phyloP scores from a whole-genome alignment of 2,329 filamentous ascomycete genomes.

The Aspergillus niger region DNA sequence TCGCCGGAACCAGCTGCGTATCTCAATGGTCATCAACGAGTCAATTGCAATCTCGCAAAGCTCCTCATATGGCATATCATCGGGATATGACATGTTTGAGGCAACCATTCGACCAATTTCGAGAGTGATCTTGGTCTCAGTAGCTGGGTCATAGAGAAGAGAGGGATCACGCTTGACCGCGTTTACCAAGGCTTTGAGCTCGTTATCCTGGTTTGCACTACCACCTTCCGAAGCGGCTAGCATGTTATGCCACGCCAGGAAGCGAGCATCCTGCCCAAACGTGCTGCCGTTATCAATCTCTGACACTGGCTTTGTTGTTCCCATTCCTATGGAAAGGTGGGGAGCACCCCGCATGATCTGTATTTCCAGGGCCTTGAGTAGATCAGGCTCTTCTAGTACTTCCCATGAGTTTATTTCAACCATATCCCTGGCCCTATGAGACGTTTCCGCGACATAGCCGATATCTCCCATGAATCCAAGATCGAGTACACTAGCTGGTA shows the following conservation, averaged over 20 bases:
- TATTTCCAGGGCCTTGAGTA: neutral
- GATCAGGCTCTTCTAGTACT: neutral
- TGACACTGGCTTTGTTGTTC: too few relatives aligned
- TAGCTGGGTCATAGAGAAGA: slow-evolving; percentile 13
- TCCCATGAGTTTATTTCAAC: too few relatives aligned
- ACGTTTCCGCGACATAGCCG: slow-evolving; percentile 21
- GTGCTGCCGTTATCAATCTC: too few relatives aligned
- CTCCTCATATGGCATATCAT: slow-evolving; percentile 24
- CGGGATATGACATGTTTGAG: slow-evolving; percentile 13
- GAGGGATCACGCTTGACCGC: slow-evolving; percentile 8
- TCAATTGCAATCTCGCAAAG: slow-evolving; percentile 27
- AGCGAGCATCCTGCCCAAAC: too few relatives aligned
- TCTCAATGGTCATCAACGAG: slow-evolving; percentile 33
- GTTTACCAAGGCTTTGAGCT: neutral
- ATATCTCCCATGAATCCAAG: slow-evolving; percentile 30
- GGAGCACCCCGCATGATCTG: too few relatives aligned
- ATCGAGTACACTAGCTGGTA: slow-evolving; percentile 26
- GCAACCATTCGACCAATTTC: slow-evolving; percentile 17
- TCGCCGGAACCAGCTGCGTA: slow-evolving; percentile 31
- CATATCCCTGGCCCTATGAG: neutral
- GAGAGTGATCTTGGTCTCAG: slow-evolving; percentile 5
- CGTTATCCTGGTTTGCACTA: too few relatives aligned
- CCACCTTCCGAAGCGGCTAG: too few relatives aligned
- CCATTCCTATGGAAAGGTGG: too few relatives aligned
- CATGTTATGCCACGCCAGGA: too few relatives aligned